phyloP scores from a whole-genome alignment of 139 green algal genomes.

The Ulvella scutata region DNA sequence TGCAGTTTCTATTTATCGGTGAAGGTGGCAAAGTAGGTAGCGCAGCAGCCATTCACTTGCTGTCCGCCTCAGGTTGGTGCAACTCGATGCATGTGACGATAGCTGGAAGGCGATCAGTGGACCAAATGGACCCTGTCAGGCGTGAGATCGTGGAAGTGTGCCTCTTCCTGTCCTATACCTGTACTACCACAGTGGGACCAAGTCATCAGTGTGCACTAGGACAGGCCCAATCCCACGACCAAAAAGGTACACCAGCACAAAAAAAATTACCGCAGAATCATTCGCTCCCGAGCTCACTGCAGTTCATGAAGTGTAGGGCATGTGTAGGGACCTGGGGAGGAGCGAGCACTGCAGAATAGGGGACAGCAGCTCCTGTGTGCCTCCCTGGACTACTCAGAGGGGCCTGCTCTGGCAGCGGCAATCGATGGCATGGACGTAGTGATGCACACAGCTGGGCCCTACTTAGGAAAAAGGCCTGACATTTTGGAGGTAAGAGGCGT shows the following conservation, averaged over 20 bases:
- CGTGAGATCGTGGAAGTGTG: background rate
- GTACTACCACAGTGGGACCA: no score
- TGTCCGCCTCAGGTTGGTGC: background rate
- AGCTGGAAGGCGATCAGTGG: background rate
- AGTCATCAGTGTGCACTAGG: no score
- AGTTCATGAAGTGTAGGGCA: no score
- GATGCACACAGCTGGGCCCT: constrained; percentile 9
- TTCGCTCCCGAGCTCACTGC: no score
- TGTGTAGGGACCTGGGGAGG: no score
- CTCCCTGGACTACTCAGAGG: background rate
- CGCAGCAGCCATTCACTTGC: constrained; percentile 5
- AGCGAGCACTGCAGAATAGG: no score
- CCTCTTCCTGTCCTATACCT: background rate
- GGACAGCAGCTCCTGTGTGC: background rate
- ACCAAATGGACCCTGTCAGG: background rate
- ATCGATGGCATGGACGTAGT: background rate
- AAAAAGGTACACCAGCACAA: no score
- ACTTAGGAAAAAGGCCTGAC: background rate
- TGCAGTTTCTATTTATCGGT: background rate
- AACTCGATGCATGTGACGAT: background rate
- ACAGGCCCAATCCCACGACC: no score
- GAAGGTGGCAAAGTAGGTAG: constrained; percentile 2
- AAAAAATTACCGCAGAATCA: no score
- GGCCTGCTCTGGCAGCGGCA: background rate
- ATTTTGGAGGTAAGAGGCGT: background rate